A percentile compares a stretch with the other conserved stretches of the same genome.
Conservation (phyloP, 2,329 filamentous ascomycete genomes). For the Fusarium dlaminii region DNA sequence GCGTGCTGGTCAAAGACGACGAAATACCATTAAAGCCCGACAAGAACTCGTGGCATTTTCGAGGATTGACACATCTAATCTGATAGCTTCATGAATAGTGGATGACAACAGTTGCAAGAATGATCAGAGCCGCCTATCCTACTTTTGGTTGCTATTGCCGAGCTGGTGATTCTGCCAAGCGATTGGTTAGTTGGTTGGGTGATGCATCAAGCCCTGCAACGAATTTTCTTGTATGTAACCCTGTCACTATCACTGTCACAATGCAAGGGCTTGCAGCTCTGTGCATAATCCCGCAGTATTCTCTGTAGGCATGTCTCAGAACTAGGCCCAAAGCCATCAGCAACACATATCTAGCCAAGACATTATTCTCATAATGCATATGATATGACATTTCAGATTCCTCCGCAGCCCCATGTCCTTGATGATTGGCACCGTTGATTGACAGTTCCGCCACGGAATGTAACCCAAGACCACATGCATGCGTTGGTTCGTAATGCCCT, state of each 20-base stretch:
- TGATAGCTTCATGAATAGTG: not conserved
- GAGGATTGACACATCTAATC: not conserved
- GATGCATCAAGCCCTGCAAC: not conserved
- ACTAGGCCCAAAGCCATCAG: not conserved
- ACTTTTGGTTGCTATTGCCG: not conserved
- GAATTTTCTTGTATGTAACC: not conserved
- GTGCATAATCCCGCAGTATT: not conserved
- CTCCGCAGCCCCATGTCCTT: not conserved
- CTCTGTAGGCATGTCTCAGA: not conserved
- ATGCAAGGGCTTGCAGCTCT: not conserved
- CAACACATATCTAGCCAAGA: not conserved
- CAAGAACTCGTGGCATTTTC: not conserved
- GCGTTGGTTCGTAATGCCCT: not conserved
- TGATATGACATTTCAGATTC: not conserved
- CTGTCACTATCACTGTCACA: not conserved
- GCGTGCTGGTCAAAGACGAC: not conserved
- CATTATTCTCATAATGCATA: accelerated
- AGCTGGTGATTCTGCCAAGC: not conserved
- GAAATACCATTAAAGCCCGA: not conserved
- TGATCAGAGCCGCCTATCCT: not conserved
- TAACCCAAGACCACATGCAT: not conserved
- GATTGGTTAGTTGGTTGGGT: not conserved
- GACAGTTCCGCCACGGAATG: not conserved
- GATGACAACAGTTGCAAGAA: not conserved
- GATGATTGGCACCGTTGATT: not conserved